These are phyloP conservation scores for Obelidium mucronatum DNA, from an alignment of 192 early-diverging fungal genomes.

Conservation along the genomic window DNA sequence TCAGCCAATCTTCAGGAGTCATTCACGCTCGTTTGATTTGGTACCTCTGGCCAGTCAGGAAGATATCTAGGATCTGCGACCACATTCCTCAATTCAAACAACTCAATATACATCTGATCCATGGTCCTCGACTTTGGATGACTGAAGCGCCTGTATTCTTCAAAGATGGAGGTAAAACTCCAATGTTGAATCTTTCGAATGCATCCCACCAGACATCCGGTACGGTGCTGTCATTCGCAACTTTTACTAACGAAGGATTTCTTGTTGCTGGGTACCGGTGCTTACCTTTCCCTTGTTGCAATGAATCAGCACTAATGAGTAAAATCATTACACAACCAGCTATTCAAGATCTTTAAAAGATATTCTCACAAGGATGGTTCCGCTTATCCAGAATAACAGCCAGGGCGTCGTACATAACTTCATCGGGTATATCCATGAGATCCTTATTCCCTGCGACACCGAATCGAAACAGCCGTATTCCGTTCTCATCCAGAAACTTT, in stretches of 20 bases:
- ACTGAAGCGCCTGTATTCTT: conserved; percentile 92
- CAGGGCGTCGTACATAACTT: conserved; percentile 58
- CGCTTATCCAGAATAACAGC: conserved; percentile 53
- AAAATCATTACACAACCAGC: background rate
- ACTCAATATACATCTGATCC: conserved; percentile 70
- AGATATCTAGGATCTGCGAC: conserved; percentile 46
- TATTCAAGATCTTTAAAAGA: background rate
- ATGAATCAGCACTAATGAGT: conserved; percentile 79
- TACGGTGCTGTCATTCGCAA: conserved; percentile 73
- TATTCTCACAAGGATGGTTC: conserved; percentile 57
- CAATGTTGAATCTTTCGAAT: conserved; percentile 93
- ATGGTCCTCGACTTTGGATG: conserved; percentile 60
- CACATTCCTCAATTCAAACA: conserved; percentile 59
- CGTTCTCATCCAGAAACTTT: conserved; percentile 87
- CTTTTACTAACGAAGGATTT: background rate
- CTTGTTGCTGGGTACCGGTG: background rate
- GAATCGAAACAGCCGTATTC: conserved; percentile 90
- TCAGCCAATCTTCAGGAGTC: background rate
- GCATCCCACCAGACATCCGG: conserved; percentile 97
- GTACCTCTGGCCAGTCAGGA: conserved; percentile 61
- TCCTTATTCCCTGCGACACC: conserved; percentile 76
- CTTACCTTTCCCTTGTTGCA: conserved; percentile 98
- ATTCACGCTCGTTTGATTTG: background rate
- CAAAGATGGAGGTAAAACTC: conserved; percentile 95
- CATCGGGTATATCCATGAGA: conserved; percentile 64